phyloP scores from a whole-genome alignment of 768 basidiomycete species.

The Sarcodon aspratus region DNA sequence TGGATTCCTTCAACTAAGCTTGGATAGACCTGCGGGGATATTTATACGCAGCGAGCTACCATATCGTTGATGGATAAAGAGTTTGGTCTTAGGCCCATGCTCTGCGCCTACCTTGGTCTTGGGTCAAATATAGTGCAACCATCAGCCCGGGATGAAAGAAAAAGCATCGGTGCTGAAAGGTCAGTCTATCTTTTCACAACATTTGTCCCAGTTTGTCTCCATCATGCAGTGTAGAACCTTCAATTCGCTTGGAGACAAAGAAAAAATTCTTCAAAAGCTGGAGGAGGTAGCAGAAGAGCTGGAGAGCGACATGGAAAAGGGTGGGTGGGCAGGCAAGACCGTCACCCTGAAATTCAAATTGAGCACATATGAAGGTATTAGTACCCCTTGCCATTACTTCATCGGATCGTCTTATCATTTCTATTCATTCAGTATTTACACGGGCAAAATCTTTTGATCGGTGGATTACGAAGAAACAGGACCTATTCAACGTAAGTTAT shows the following conservation, averaged over 20 bases:
- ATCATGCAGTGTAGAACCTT: conserved; percentile 51
- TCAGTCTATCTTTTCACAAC: conserved; percentile 14
- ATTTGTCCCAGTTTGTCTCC: not conserved
- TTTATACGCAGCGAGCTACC: conserved; percentile 61
- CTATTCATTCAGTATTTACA: conserved; percentile 45
- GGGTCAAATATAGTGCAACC: conserved; percentile 76
- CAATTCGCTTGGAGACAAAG: conserved; percentile 48
- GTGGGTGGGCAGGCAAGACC: conserved; percentile 80
- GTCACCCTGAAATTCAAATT: conserved; percentile 91
- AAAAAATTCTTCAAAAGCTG: conserved; percentile 63
- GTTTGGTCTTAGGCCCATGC: conserved; percentile 66
- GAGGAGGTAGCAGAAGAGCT: conserved; percentile 76
- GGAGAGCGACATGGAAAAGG: conserved; percentile 65
- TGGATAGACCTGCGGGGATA: conserved; percentile 78
- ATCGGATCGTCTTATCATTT: not conserved
- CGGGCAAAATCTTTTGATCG: conserved; percentile 72
- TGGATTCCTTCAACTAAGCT: not conserved
- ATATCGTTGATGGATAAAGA: conserved; percentile 82
- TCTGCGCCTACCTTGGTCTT: conserved; percentile 78
- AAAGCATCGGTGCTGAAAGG: conserved; percentile 91
- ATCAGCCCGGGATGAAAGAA: conserved; percentile 67
- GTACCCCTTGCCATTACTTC: no score
- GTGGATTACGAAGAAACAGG: conserved; percentile 74
- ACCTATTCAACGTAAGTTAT: conserved; percentile 56
- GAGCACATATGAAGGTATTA: conserved; percentile 71